Percentiles rank a stretch among this genome's conserved stretches.
These are phyloP conservation scores for Ascochyta viciae-villosae DNA, from an alignment of 2,329 filamentous ascomycete species.

Conservation along the genomic window DNA sequence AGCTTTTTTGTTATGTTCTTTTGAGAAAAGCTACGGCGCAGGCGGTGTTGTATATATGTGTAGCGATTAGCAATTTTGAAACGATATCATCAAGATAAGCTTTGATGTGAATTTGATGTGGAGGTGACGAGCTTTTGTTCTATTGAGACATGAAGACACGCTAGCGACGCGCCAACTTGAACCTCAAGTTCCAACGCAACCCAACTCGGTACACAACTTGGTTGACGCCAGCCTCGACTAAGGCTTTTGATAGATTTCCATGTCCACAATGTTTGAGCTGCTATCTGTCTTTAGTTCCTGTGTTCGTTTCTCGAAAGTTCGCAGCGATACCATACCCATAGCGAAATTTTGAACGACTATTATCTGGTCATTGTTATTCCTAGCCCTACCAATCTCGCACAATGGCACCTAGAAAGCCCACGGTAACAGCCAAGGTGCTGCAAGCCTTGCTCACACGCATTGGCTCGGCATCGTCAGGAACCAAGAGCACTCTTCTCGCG, in stretches of 20 bases:
- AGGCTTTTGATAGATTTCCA: neutral
- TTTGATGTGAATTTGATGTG: no score
- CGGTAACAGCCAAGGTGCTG: constrained; percentile 59
- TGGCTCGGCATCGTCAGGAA: constrained; percentile 66
- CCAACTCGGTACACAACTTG: neutral
- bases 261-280: neutral
- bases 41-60: constrained; percentile 17
- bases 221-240: neutral
- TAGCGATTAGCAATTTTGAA: constrained; percentile 8
- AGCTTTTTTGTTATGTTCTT: neutral
- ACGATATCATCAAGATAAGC: neutral
- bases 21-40: constrained; percentile 10
- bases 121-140: no score
- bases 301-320: neutral
- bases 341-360: neutral
- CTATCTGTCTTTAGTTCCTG: neutral
- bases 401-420: constrained; percentile 26
- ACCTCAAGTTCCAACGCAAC: neutral
- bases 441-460: constrained; percentile 67
- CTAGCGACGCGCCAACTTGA: neutral
- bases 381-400: neutral
- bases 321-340: neutral
- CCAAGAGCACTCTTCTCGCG: constrained; percentile 62
- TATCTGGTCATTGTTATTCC: neutral
- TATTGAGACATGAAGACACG: neutral